Evolutionary conservation across 140 eudicot species (phyloP), one percentile per base, ranked within the genome.

Genomic region (Flaveria floridana): DNA sequence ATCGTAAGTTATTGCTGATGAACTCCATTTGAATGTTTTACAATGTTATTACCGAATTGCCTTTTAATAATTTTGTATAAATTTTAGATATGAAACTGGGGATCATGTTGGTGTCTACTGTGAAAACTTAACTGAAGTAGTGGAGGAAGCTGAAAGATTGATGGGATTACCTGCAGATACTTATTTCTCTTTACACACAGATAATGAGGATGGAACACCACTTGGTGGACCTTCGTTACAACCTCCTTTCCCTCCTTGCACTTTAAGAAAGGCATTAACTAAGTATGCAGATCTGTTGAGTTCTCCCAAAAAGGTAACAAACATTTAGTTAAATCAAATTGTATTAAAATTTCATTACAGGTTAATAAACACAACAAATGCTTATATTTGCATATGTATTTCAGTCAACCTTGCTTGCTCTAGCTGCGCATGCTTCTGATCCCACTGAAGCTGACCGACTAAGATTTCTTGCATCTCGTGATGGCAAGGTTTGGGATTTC

Each of bases 51-150:
- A 3, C 19, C n/a, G 20, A 67, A 3, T 44, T n/a, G 42, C 30
- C 42, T 47, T 23, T 16, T 28, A 28, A 46, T 20, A 30, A 15
- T 34, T 30, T 26, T 28, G 51, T 10, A 47, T 59, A 15, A 19
- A 19, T 63, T 58, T 71, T 82, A 94, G 99, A 65, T 94, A 90
- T 55, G 99, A 90, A 84, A 94, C 99, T 58, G 99, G 99, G 26
- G 99, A 94, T 67, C 99, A 94, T 79, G 90, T 94, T 77, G 99
- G 99, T 76, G 97, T 94, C 23, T 94, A 85, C 82, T 86, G 96
- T 82, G 97, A 94, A 79, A 94, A 94, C 76, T 73, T 80, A 76
- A 77, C 51, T 81, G 99, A 94, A 84, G 83, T 80, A 50, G 97
- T 94, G 14, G 96, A 88, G 41, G 97, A 88, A 68, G 99, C 97